Conservation (phyloP, 805 yeast genomes). For the Yamadazyma olivae region DNA sequence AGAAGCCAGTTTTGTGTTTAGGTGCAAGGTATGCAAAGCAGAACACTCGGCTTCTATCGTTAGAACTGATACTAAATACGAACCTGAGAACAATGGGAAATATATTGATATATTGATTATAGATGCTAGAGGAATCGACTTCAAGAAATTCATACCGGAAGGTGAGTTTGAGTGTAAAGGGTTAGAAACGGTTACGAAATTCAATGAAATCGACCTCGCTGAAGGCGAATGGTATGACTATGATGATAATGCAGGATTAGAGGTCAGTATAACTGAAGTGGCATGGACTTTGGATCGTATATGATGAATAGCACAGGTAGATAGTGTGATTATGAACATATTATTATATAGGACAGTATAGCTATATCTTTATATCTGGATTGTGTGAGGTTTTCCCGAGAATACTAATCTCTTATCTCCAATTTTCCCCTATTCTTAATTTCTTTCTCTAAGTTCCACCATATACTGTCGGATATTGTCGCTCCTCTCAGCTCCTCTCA, state of each 20-base stretch:
- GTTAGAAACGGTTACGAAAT: conserved; percentile 47
- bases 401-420: too few species aligned
- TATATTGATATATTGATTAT: conserved; percentile 55
- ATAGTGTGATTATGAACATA: too few species aligned
- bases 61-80: conserved; percentile 29
- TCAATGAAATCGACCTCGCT: conserved; percentile 63
- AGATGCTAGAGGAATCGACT: conserved; percentile 84
- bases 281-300: conserved; percentile 54
- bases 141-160: conserved; percentile 63
- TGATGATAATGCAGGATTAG: conserved; percentile 78
- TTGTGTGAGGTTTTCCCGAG: too few species aligned
- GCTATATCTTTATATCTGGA: too few species aligned
- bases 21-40: conserved; percentile 62
- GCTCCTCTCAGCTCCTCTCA: too few species aligned
- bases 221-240: conserved; percentile 95
- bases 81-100: conserved; percentile 41
- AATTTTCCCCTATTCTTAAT: too few species aligned
- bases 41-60: conserved; percentile 36
- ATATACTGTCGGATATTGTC: too few species aligned
- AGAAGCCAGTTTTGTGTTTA: conserved; percentile 77
- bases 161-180: conserved; percentile 61
- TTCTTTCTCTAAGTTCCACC: too few species aligned
- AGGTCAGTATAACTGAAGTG: conserved; percentile 78
- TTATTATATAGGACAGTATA: too few species aligned
- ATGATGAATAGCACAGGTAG: too few species aligned